Base-by-base conservation (phyloP, 2,329 filamentous ascomycete species). In the Penicillium janthinellum region DNA sequence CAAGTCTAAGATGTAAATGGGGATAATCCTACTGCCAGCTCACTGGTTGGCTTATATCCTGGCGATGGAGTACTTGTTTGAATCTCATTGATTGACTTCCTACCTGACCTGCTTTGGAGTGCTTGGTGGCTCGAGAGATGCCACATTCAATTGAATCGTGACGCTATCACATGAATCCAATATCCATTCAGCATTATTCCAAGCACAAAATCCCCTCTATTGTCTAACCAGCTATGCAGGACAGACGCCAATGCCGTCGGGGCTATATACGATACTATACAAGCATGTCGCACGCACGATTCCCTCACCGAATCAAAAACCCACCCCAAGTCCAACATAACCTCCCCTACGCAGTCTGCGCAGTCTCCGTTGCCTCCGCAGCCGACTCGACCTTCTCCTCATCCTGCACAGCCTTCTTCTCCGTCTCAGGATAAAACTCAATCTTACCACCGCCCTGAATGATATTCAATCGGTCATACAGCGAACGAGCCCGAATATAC, bases 381-480 rank as follows among this genome's bases (percentile, higher is more conserved):
- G 17, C 17, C 10, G 52, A 17, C 47, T 47, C 22, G 6, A 11
- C 34, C 31, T 56, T 28, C 53, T 47, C 17, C 17, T 22, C 34
- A 14, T 44, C 62, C 6, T 61, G 56, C 3, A 37, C 54, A 39
- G 15, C 38, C 38, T 71, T 68, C 31, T 62, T 60, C 55, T 64
- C 59, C n/a, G 61, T 51, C 34, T 48, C 59, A 4, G 83, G 82
- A 70, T 96, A 95, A 75, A 91, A 93, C 38, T 90, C 80, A 45
- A 94, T 77, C 70, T 83, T 83, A 1, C 92, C 93, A 11, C 82
- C 86, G 0, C 82, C 77, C 60, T 85, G 79, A 48, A 98, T 82
- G 61, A 95, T 79, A 0, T 92, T 91, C 12, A 83, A 84, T 61
- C 95, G 86, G 75, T 99, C 95, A 69, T 96, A 97, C 61, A 91